Evolutionary conservation across 768 basidiomycete genomes (phyloP).

Genomic region (Leccinum olivaceopallidum): DNA sequence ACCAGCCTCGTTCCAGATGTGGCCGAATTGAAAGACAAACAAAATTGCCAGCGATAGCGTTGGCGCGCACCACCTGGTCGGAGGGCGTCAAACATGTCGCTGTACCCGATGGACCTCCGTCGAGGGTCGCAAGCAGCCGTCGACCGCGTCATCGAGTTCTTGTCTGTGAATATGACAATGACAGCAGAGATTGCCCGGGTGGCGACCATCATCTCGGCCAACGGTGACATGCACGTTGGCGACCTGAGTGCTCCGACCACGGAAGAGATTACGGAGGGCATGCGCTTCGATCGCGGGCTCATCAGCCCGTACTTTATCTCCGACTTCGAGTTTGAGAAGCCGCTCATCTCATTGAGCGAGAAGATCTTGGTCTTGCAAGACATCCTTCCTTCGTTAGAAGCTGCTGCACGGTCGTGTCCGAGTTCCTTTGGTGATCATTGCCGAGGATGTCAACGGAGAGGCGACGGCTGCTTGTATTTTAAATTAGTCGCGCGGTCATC

Average conservation of each 20-base stretch:
- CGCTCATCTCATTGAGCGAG: constrained; percentile 88
- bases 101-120: constrained; percentile 99
- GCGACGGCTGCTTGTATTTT: constrained; percentile 97
- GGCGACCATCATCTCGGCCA: constrained; percentile 67
- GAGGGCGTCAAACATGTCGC: constrained; percentile 99
- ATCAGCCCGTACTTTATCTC: constrained; percentile 99
- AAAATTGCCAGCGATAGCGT: constrained; percentile 95
- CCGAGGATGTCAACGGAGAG: constrained; percentile 97
- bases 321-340: constrained; percentile 98
- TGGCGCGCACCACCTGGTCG: constrained; percentile 95
- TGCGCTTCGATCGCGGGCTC: constrained; percentile 99
- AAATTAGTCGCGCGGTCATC: constrained; percentile 97
- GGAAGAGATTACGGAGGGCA: constrained; percentile 99
- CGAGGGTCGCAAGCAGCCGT: constrained; percentile 46
- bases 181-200: constrained; percentile 98
- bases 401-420: constrained; percentile 71
- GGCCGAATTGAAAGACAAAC: constrained; percentile 84
- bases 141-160: constrained; percentile 89
- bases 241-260: constrained; percentile 96
- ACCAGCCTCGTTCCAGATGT: constrained; percentile 90
- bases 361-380: constrained; percentile 47
- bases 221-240: constrained; percentile 84
- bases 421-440: constrained; percentile 90
- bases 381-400: constrained; percentile 89
- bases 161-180: constrained; percentile 92